Evolutionary conservation across 176 grass and related monocot species (phyloP), one percentile per base, ranked within the genome.

Genomic region (Phragmites australis): DNA sequence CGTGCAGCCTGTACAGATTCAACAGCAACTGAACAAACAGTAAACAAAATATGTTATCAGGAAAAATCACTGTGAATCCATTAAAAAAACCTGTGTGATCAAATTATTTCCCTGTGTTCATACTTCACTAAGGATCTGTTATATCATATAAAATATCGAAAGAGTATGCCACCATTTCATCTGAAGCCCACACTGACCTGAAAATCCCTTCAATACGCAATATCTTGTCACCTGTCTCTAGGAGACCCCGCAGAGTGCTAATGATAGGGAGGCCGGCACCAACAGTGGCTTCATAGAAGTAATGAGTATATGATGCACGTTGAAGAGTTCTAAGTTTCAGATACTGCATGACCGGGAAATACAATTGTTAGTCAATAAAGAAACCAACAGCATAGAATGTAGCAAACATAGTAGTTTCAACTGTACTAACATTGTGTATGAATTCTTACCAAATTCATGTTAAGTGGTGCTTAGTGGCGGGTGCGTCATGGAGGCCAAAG

Each of bases 201-300:
- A 94, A 94, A 52, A 94, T 95, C 34, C 96, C 96, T 68, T 99
- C 96, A 54, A 99, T 88, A 72, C 80, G 84, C 81, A 99, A 75
- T 57, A 99, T 99, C 81, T 91, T 90, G 75, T 99, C 92, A 64
- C 96, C 96, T 17, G 96, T 99, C 88, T 99, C 93, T 41, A 95
- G 83, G 43, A 99, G 85, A 51, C 93, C 96, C 22, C 88, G 81
- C 76, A 99, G 59, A 19, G 96, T 99, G 75, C 96, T 99, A 70
- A 99, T 95, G 62, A 99, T 99, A 30, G 93, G 96, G 22, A 99
- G 92, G 19, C 96, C 96, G 65, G 92, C 96, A 87, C 96, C 96
- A 82, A 99, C 96, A 52, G 96, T 99, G 82, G 96, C 96, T 93
- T 99, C 96, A 81, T 99, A 99, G 75, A 99, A 99, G 74, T 99